phyloP scores from a whole-genome alignment of 306 rosid species.

The Gleditsia sinensis region DNA sequence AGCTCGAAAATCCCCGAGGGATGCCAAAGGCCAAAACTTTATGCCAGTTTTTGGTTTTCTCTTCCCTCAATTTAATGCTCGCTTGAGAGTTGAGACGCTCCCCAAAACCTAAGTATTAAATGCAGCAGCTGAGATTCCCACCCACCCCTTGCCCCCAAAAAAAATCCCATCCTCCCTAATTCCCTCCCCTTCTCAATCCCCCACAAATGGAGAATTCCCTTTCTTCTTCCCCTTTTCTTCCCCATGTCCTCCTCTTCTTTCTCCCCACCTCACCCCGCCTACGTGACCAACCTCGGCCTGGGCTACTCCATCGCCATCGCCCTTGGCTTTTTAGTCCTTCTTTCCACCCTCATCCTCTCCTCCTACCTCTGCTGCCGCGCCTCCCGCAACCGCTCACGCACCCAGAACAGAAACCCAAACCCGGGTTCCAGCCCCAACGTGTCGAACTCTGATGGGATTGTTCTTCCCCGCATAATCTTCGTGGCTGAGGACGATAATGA shows the following conservation, averaged over 20 bases:
- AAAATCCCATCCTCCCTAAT: constrained; percentile 34
- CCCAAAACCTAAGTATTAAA: constrained; percentile 58
- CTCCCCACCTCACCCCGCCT: constrained; percentile 29
- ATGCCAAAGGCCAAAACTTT: too few relatives aligned
- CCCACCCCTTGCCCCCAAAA: constrained; percentile 56
- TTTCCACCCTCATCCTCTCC: constrained; percentile 76
- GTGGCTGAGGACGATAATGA: constrained; percentile 75
- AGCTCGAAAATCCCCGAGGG: too few relatives aligned
- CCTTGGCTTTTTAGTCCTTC: constrained; percentile 80
- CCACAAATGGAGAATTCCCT: constrained; percentile 63
- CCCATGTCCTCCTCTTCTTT: constrained; percentile 43
- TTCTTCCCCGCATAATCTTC: constrained; percentile 74
- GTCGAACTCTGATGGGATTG: constrained; percentile 49
- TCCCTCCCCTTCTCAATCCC: constrained; percentile 17
- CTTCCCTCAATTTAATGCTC: background rate
- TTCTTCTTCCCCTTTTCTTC: background rate
- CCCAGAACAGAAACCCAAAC: background rate
- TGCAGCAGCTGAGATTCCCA: constrained; percentile 73
- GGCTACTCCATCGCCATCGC: constrained; percentile 97
- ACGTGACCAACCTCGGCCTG: constrained; percentile 69
- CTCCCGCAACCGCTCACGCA: constrained; percentile 10
- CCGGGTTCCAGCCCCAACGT: background rate
- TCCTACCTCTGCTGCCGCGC: constrained; percentile 86
- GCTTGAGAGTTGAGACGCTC: constrained; percentile 14
- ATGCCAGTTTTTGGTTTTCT: too few relatives aligned